Evolutionary conservation across 768 basidiomycete genomes (phyloP), one percentile per base, ranked within the genome.

Genomic region (Dioszegia aurantiaca): DNA sequence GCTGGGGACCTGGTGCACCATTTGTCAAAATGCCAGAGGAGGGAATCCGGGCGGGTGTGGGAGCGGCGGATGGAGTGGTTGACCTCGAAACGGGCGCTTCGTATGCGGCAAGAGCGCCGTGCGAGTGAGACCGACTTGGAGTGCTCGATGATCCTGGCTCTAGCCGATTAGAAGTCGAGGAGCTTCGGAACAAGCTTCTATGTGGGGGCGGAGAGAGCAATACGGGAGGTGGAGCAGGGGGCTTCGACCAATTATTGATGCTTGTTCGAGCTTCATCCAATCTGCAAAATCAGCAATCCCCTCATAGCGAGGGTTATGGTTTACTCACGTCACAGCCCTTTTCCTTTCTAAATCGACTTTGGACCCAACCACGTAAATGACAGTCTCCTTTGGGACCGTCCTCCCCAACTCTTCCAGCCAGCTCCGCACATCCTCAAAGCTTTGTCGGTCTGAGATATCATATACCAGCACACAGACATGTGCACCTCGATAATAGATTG

Each of bases 401-500:
- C 60, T 57, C 1, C 62, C 55, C 44, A 73, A 41, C 56, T 73
- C 72, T 39, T 70, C 72, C 33, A 73, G 54, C 72, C 69, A 70
- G 23, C 63, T 68, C 36, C 64, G 27, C 0, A 73, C 69, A 58
- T 70, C 72, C 14, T 66, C 62, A 44, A 73, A 73, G 39, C 67
- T 70, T 46, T 61, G 61, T 40, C 62, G 48, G 51, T 69, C 62
- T 31, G 67, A 60, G n/a, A 69, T 64, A 48, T 73, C 72, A 40
- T 73, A 73, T 1, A 73, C 69, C 31, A 73, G 55, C 2, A 73
- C 59, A 45, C 69, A 70, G 26, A 70, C 72, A 49, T 73, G 67
- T 6, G 73, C 68, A 16, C 73, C 73, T 1, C 73, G 62, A 45
- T 75, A 75, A 55, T 72, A 75, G 27, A 75, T 70, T 16, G 73